Percentiles rank a stretch among this genome's conserved stretches.
phyloP scores from a whole-genome alignment of 192 early-diverging fungal species.

The Chytriomyces sp. region DNA sequence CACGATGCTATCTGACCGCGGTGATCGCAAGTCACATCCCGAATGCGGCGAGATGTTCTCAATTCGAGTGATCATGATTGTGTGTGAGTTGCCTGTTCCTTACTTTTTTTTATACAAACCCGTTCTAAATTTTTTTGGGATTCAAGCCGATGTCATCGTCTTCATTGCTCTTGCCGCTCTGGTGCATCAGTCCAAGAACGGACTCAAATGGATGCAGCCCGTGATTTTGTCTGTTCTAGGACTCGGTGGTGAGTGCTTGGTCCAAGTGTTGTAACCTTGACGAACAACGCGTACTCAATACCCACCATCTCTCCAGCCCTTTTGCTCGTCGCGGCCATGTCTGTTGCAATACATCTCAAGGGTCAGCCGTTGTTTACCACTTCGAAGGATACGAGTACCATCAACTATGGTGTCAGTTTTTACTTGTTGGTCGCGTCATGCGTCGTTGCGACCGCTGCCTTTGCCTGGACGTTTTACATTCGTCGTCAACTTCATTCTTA shows the following conservation, averaged over 20 bases:
- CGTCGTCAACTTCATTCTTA: background rate
- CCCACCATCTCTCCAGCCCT: background rate
- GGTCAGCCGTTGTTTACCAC: background rate
- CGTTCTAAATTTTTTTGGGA: background rate
- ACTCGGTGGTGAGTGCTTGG: background rate
- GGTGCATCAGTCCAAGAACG: background rate
- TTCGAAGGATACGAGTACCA: background rate
- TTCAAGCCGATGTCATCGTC: background rate
- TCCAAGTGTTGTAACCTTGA: background rate
- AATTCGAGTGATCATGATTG: background rate
- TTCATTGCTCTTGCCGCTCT: slow-evolving; percentile 2
- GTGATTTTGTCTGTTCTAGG: background rate
- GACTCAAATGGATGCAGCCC: background rate
- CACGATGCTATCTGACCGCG: background rate
- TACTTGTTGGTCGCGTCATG: background rate
- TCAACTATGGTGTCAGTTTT: background rate
- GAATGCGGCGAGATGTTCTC: background rate
- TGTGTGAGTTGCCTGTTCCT: background rate
- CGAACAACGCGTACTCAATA: background rate
- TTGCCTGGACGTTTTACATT: background rate
- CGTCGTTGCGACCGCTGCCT: background rate
- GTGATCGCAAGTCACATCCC: background rate
- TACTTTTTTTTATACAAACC: background rate
- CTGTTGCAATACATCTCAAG: slow-evolving; percentile 2
- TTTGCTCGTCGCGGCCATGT: background rate